phyloP scores from a whole-genome alignment of 202 grass and related monocot species.

The Hordeum pubiflorum region DNA sequence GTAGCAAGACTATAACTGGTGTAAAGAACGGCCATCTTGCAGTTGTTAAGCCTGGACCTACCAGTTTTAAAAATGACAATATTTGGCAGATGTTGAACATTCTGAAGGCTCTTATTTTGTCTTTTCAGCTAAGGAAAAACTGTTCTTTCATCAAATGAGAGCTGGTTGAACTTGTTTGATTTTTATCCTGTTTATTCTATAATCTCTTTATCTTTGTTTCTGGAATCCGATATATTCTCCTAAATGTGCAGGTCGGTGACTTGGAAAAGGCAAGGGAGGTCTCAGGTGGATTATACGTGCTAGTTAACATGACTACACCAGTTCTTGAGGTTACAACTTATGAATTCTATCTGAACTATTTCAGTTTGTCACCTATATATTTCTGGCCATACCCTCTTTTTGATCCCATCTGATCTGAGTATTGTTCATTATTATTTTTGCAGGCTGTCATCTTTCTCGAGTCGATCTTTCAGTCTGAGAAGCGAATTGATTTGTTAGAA shows the following conservation, averaged over 20 bases:
- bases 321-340: constrained; percentile 64
- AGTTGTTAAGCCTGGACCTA: not conserved
- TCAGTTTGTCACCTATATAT: not conserved
- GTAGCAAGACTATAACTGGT: not conserved
- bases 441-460: constrained; percentile 89
- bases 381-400: not conserved
- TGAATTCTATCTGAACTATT: not conserved
- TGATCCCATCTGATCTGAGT: not conserved
- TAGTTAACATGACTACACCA: constrained; percentile 45
- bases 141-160: not conserved
- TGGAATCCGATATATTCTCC: constrained; percentile 7
- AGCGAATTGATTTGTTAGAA: constrained; percentile 59
- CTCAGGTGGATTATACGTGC: constrained; percentile 44
- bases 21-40: not conserved
- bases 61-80: not conserved
- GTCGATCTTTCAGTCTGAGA: constrained; percentile 62
- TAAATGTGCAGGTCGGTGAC: constrained; percentile 49
- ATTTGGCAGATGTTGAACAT: not conserved
- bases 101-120: not conserved
- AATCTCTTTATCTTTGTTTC: not conserved
- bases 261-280: constrained; percentile 73
- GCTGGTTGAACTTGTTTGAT: not conserved
- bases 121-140: not conserved
- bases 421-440: not conserved
- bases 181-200: not conserved